Evolutionary conservation across 345 rosid species (phyloP).

Genomic region (Erysimum cheiranthoides): DNA sequence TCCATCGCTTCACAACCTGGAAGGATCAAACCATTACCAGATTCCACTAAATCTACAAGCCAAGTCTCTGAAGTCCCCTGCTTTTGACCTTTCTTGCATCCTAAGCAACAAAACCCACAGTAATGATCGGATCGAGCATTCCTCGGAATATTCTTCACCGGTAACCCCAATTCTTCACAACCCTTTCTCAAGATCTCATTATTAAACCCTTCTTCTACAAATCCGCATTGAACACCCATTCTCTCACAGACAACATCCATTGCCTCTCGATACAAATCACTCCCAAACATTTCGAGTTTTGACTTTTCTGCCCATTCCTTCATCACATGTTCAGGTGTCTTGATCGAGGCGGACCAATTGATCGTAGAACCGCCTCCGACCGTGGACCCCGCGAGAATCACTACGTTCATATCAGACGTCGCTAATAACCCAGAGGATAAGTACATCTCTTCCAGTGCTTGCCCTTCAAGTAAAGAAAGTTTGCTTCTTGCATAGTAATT

Average conservation of each 20-base stretch:
- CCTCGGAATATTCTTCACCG: constrained; percentile 62
- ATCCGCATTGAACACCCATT: constrained; percentile 79
- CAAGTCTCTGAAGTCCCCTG: constrained; percentile 84
- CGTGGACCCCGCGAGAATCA: constrained; percentile 76
- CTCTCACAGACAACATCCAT: constrained; percentile 68
- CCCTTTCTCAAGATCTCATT: constrained; percentile 76
- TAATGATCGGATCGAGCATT: constrained; percentile 72
- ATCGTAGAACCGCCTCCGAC: constrained; percentile 89
- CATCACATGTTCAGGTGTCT: constrained; percentile 74
- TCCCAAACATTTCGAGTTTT: constrained; percentile 60
- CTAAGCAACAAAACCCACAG: constrained; percentile 85
- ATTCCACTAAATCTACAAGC: constrained; percentile 75
- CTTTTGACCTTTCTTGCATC: constrained; percentile 84
- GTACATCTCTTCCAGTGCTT: constrained; percentile 77
- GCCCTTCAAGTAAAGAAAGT: constrained; percentile 78
- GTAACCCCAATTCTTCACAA: constrained; percentile 71
- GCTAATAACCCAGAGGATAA: constrained; percentile 60
- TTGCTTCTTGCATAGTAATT: constrained; percentile 67
- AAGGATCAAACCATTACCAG: constrained; percentile 73
- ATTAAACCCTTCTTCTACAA: constrained; percentile 69
- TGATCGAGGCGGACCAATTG: constrained; percentile 87
- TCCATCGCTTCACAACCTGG: constrained; percentile 66
- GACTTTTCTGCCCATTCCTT: constrained; percentile 63
- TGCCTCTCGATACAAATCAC: constrained; percentile 65
- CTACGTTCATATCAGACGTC: constrained; percentile 60